These are phyloP conservation scores for Epichloe glyceriae DNA, from an alignment of 2,329 filamentous ascomycete genomes.

Conservation along the genomic window DNA sequence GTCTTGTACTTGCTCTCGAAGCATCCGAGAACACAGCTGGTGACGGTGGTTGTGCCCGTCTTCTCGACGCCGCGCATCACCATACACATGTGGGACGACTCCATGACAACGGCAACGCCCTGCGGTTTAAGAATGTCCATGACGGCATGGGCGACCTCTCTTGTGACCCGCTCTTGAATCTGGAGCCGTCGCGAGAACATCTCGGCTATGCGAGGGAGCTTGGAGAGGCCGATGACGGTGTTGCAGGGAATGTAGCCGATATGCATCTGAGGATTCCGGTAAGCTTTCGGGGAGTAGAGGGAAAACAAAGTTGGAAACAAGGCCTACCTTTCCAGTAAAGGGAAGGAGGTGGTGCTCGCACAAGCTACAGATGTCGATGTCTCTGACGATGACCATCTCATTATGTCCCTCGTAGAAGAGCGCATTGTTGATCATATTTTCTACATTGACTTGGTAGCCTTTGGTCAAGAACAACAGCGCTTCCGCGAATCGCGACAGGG, in stretches of 20 bases:
- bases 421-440: constrained; percentile 82
- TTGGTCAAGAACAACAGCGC: constrained; percentile 93
- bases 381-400: constrained; percentile 94
- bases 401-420: constrained; percentile 96
- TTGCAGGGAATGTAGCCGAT: constrained; percentile 93
- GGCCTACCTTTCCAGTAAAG: constrained; percentile 74
- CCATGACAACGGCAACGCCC: constrained; percentile 94
- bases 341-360: constrained; percentile 98
- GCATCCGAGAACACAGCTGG: constrained; percentile 96
- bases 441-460: constrained; percentile 89
- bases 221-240: constrained; percentile 88
- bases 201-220: constrained; percentile 88
- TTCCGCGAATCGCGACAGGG: constrained; percentile 81
- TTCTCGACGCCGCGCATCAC: constrained; percentile 96
- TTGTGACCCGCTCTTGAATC: constrained; percentile 91
- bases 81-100: constrained; percentile 94
- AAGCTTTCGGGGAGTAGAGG: background rate
- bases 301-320: too few relatives aligned
- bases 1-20: constrained; percentile 91
- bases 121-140: constrained; percentile 88
- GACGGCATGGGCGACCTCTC: constrained; percentile 91
- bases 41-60: constrained; percentile 74
- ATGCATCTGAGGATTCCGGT: constrained; percentile 58
- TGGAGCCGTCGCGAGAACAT: constrained; percentile 92
- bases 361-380: constrained; percentile 87